phyloP scores from a whole-genome alignment of 768 basidiomycete species.

The Trametes maxima region DNA sequence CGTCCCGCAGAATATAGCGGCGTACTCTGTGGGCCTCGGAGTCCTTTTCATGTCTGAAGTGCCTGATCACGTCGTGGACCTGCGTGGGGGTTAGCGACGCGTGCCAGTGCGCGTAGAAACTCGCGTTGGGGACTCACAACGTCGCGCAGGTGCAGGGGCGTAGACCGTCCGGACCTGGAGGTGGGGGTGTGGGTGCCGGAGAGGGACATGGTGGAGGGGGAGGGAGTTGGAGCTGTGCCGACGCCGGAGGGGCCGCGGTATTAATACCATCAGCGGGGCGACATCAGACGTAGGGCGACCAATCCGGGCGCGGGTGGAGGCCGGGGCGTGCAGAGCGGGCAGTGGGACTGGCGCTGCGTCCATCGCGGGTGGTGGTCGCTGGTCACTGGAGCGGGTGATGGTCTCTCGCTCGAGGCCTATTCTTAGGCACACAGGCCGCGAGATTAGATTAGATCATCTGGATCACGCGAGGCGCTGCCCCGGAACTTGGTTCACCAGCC shows the following conservation, averaged over 20 bases:
- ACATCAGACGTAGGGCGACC: conserved; percentile 1
- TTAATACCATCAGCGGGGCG: conserved; percentile 4
- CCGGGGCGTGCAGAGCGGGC: conserved; percentile 6
- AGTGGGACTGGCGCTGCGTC: neutral
- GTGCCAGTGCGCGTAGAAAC: too few relatives aligned
- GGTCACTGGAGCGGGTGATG: neutral
- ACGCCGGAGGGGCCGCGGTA: neutral
- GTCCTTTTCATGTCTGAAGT: conserved; percentile 74
- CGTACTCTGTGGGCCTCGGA: conserved; percentile 86
- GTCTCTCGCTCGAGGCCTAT: conserved; percentile 1
- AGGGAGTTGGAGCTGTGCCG: neutral
- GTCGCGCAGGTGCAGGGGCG: conserved; percentile 27
- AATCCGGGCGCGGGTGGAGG: conserved; percentile 4
- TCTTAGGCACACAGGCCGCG: neutral
- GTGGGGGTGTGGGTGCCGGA: conserved; percentile 21
- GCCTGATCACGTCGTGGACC: conserved; percentile 69
- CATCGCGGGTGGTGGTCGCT: neutral
- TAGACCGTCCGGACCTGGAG: conserved; percentile 23
- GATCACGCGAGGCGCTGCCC: too few relatives aligned
- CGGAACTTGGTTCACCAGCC: too few relatives aligned
- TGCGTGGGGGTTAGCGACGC: conserved; percentile 37
- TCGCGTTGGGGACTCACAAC: conserved; percentile 9
- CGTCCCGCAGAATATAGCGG: neutral
- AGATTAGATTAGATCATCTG: conserved; percentile 20
- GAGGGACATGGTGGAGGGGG: conserved; percentile 26